These are phyloP conservation scores for Blepharisma undulans DNA, from an alignment of 169 alveolate species.

Conservation along the genomic window DNA sequence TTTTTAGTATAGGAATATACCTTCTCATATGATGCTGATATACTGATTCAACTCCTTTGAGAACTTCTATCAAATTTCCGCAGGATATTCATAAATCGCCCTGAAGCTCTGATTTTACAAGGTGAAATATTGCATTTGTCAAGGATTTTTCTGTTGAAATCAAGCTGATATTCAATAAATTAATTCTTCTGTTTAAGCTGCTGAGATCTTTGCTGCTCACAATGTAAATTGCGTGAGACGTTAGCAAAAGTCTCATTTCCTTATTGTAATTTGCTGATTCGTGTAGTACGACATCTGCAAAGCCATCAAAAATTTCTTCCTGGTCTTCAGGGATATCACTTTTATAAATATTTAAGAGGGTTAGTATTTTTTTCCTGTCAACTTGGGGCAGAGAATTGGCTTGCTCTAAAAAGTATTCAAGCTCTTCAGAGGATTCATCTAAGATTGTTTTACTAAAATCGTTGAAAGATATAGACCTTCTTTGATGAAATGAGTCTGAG, in stretches of 20 bases:
- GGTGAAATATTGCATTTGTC: background rate
- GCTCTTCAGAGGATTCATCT: background rate
- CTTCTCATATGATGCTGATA: background rate
- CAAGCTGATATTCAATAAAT: background rate
- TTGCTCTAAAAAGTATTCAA: background rate
- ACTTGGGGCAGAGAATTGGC: background rate
- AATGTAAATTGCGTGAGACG: background rate
- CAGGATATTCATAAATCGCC: conserved; percentile 6
- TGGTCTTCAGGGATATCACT: background rate
- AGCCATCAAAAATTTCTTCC: conserved; percentile 8
- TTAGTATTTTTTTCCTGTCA: background rate
- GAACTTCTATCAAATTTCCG: background rate
- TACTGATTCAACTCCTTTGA: background rate
- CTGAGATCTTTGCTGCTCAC: background rate
- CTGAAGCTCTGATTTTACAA: background rate
- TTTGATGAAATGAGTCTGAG: background rate
- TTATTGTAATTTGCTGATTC: background rate
- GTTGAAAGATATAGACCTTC: background rate
- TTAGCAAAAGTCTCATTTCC: background rate
- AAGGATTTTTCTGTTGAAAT: background rate
- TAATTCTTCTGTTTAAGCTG: background rate
- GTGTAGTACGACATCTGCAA: background rate
- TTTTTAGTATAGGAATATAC: background rate
- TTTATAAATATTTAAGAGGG: background rate
- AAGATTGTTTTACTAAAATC: background rate